Evolutionary conservation across 768 basidiomycete species (phyloP).

Genomic region (Lactarius vividus): DNA sequence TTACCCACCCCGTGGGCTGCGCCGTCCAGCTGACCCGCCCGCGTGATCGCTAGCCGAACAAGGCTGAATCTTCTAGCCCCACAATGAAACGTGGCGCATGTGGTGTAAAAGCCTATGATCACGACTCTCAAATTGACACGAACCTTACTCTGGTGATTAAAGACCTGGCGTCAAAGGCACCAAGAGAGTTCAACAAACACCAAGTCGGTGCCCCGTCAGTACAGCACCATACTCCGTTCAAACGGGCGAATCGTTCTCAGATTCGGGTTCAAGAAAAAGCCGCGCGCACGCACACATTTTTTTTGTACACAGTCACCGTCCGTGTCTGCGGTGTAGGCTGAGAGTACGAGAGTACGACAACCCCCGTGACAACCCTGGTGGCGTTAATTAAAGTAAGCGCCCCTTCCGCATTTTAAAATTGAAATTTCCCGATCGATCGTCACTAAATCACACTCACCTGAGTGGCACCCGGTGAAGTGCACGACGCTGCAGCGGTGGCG

Average conservation of each 20-base stretch:
- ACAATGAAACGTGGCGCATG: too few relatives aligned
- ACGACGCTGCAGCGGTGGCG: neutral
- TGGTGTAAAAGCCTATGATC: neutral
- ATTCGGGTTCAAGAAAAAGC: neutral
- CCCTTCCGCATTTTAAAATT: neutral
- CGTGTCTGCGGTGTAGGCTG: neutral
- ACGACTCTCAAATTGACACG: neutral
- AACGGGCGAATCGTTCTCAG: too few relatives aligned
- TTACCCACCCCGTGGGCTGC: neutral
- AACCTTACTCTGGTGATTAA: neutral
- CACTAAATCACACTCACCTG: too few relatives aligned
- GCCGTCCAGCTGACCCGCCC: neutral
- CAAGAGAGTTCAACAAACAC: neutral
- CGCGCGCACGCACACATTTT: neutral
- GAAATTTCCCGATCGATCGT: neutral
- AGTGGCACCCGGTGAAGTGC: neutral
- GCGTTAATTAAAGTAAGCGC: neutral
- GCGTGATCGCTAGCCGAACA: neutral
- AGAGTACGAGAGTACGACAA: neutral
- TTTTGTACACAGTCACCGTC: neutral
- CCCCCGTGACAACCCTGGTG: neutral
- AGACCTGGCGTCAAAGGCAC: neutral
- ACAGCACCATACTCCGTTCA: neutral
- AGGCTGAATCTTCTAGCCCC: neutral
- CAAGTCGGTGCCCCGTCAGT: neutral